These are phyloP conservation scores for Pseudogymnoascus sp. DNA, from an alignment of 2,329 filamentous ascomycete species.

Conservation along the genomic window DNA sequence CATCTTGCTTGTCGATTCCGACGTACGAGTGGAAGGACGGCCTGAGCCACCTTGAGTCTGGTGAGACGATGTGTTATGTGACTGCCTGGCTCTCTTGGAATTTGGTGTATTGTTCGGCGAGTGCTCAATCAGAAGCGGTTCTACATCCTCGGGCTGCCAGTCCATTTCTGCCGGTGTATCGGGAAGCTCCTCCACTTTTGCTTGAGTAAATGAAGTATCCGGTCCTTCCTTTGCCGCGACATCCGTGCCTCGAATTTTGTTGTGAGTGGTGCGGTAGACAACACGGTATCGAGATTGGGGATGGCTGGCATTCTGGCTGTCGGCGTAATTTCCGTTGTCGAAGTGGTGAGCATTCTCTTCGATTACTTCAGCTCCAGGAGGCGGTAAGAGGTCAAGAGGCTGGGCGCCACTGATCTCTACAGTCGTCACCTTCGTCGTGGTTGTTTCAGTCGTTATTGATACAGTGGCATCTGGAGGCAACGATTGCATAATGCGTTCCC, in stretches of 20 bases:
- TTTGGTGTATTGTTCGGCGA: conserved; percentile 16
- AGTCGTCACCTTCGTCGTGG: conserved; percentile 55
- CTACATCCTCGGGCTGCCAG: background rate
- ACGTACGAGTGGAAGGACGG: conserved; percentile 18
- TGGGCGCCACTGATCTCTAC: conserved; percentile 51
- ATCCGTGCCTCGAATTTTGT: conserved; percentile 37
- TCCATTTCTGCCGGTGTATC: background rate
- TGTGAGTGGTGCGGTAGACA: conserved; percentile 51
- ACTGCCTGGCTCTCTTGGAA: conserved; percentile 25
- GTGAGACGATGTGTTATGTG: background rate
- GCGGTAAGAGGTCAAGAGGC: conserved; percentile 43
- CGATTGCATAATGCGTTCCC: conserved; percentile 46
- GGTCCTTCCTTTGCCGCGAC: conserved; percentile 26
- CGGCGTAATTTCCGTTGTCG: conserved; percentile 14
- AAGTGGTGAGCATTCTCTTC: conserved; percentile 35
- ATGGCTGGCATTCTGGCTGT: conserved; percentile 14
- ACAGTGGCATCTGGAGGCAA: conserved; percentile 49
- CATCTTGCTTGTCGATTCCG: conserved; percentile 21
- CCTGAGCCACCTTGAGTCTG: conserved; percentile 14
- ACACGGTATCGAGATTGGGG: conserved; percentile 28
- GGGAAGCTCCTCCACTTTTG: conserved; percentile 4
- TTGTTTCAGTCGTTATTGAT: conserved; percentile 50
- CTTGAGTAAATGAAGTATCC: conserved; percentile 10
- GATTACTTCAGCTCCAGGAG: conserved; percentile 51
- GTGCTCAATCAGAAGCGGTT: background rate